Evolutionary conservation across 2,329 filamentous ascomycete genomes (phyloP).

Genomic region (Diplodia mutila): DNA sequence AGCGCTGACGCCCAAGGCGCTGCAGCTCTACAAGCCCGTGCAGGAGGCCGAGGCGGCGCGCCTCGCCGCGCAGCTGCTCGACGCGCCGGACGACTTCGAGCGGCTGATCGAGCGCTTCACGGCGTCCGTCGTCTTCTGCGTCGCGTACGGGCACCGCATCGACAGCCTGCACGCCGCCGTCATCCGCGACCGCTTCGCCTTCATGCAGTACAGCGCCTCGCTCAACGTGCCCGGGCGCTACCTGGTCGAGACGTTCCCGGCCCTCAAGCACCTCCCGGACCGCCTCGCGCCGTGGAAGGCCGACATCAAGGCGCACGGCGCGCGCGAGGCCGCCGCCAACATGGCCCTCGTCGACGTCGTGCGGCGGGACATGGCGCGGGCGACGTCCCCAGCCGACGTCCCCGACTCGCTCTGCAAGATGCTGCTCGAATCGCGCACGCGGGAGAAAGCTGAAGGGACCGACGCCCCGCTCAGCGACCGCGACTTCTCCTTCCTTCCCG

Average conservation of each 20-base stretch:
- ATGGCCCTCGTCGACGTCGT: slow-evolving; percentile 49
- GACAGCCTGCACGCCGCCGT: slow-evolving; percentile 53
- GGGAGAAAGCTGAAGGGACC: slow-evolving; percentile 29
- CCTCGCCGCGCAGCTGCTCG: slow-evolving; percentile 49
- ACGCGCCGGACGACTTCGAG: slow-evolving; percentile 48
- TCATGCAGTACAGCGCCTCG: slow-evolving; percentile 54
- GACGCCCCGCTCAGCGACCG: slow-evolving; percentile 40
- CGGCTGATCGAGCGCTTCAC: slow-evolving; percentile 54
- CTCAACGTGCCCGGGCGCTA: slow-evolving; percentile 53
- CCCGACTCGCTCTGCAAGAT: slow-evolving; percentile 51
- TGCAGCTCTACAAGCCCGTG: slow-evolving; percentile 52
- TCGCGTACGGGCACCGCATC: slow-evolving; percentile 57
- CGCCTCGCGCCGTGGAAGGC: slow-evolving; percentile 54
- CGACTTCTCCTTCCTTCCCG: slow-evolving; percentile 51
- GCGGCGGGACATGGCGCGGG: slow-evolving; percentile 39
- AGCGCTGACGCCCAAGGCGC: slow-evolving; percentile 50
- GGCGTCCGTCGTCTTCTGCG: slow-evolving; percentile 54
- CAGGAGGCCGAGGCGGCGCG: slow-evolving; percentile 56
- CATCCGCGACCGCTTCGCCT: slow-evolving; percentile 52
- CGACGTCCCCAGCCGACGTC: slow-evolving; percentile 32
- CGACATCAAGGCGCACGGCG: slow-evolving; percentile 46
- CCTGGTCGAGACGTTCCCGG: slow-evolving; percentile 52
- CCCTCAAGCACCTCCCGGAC: slow-evolving; percentile 50
- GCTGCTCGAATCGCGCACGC: slow-evolving; percentile 45
- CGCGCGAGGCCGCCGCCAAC: slow-evolving; percentile 46